Evolutionary conservation across 345 rosid genomes (phyloP).

Genomic region (Populus ilicifolia): DNA sequence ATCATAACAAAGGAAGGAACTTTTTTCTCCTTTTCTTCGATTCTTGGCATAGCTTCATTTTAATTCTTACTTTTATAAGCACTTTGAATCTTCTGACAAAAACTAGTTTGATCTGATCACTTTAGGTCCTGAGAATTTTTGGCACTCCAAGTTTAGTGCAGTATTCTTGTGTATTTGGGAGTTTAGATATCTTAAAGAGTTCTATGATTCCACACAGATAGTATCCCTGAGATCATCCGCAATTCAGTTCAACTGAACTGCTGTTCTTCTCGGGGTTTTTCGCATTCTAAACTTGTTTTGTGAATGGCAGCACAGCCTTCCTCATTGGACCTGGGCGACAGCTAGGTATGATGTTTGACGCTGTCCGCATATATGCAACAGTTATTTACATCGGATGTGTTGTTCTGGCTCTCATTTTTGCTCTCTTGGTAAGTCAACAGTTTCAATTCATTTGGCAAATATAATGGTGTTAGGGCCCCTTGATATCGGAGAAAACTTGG

Average conservation of each 20-base stretch:
- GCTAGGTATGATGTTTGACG: slow-evolving; percentile 82
- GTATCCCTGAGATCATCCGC: neutral
- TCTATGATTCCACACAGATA: neutral
- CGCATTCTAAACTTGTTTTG: slow-evolving; percentile 24
- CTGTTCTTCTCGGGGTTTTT: slow-evolving; percentile 8
- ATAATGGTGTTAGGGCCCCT: neutral
- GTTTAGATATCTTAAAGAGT: neutral
- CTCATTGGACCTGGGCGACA: slow-evolving; percentile 76
- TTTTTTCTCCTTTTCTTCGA: too few relatives aligned
- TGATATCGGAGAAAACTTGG: neutral
- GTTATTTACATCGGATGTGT: slow-evolving; percentile 71
- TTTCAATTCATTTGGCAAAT: neutral
- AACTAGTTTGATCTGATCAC: neutral
- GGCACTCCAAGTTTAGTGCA: neutral
- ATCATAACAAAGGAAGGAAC: too few relatives aligned
- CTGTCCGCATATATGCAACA: slow-evolving; percentile 68
- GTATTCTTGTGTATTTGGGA: neutral
- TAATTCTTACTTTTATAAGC: neutral
- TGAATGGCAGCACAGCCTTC: slow-evolving; percentile 93
- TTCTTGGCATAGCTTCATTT: neutral
- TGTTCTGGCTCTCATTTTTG: slow-evolving; percentile 68
- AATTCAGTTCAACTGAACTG: neutral
- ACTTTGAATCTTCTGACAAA: neutral
- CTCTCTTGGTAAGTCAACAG: slow-evolving; percentile 63
- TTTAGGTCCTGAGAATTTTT: neutral